Base-by-base conservation (phyloP, 306 rosid genomes). In the Malus fusca region DNA sequence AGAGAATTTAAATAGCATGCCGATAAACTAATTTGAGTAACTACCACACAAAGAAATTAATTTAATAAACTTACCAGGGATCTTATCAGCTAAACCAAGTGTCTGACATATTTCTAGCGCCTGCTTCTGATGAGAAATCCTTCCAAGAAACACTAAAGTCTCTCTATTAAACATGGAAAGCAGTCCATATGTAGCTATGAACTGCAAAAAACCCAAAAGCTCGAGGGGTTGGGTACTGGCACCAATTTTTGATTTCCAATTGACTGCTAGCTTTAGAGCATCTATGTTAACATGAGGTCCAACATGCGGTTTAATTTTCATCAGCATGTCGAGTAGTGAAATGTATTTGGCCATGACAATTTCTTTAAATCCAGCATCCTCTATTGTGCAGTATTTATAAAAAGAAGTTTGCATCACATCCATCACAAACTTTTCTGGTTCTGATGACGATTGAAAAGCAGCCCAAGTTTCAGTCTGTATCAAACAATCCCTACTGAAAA, bases 361-460 rank as follows among this genome's bases (percentile, higher is more conserved):
- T 66, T 26, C 78, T 37, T 62, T 71, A 19, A 68, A 66, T 55
- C 68, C 71, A n/a, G 40, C 56, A 31, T 78, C 77, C 64, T 52
- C 77, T 18, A 66, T 78, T 59, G 35, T 55, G 79, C 79, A 65
- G 19, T 70, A 77, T 21, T 77, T 72, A 65, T 69, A 18, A 68
- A 83, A 72, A 66, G 68, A 72, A 13, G 62, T 74, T 78, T 44
- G 81, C 33, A 92, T 84, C 18, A 74, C 25, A 72, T 80, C 87
- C 85, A 88, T 69, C 48, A 83, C 87, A 79, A 81, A 75, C 75
- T 85, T 81, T 74, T 90, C 85, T 22, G 92, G 91, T 61, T 88
- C 86, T 15, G 44, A 42, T 9, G 84, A 81, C 44, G 25, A 33
- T 75, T 80, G 78, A 81, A 81, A 89, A 78, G 60, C 6, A 17